Evolutionary conservation across 2,329 filamentous ascomycete genomes (phyloP).

Genomic region (Pseudopyricularia cyperi): DNA sequence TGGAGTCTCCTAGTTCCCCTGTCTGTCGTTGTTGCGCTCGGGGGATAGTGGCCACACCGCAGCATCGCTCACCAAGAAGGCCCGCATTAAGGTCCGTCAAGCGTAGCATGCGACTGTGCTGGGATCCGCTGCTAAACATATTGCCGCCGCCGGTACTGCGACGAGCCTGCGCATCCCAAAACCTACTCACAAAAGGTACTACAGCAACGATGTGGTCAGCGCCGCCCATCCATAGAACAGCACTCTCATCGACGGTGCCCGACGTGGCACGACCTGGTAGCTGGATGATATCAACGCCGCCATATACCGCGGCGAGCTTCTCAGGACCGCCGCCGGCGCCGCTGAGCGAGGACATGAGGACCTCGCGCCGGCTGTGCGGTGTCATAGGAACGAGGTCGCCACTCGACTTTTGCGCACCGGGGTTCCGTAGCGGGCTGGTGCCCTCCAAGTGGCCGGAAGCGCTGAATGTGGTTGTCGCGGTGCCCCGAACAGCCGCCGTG

Average conservation of each 20-base stretch:
- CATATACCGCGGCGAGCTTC: slow-evolving; percentile 35
- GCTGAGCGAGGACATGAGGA: slow-evolving; percentile 29
- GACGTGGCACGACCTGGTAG: slow-evolving; percentile 27
- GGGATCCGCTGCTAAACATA: slow-evolving; percentile 37
- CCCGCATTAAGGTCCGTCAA: slow-evolving; percentile 38
- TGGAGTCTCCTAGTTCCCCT: slow-evolving; percentile 10
- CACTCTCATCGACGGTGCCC: slow-evolving; percentile 36
- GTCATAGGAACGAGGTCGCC: slow-evolving; percentile 52
- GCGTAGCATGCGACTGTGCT: slow-evolving; percentile 39
- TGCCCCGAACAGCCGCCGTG: slow-evolving; percentile 39
- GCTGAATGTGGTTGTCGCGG: slow-evolving; percentile 44
- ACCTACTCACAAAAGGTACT: slow-evolving; percentile 39
- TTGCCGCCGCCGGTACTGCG: slow-evolving; percentile 33
- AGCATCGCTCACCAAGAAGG: slow-evolving; percentile 43
- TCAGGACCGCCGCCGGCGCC: slow-evolving; percentile 33
- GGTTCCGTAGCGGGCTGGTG: slow-evolving; percentile 38
- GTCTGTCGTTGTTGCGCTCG: slow-evolving; percentile 12
- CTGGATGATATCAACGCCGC: slow-evolving; percentile 36
- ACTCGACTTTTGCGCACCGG: slow-evolving; percentile 21
- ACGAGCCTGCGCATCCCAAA: slow-evolving; percentile 47
- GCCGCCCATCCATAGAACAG: slow-evolving; percentile 43
- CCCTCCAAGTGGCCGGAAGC: slow-evolving; percentile 48
- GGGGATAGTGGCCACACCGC: slow-evolving; percentile 32
- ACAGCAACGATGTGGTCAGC: slow-evolving; percentile 40
- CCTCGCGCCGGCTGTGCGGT: slow-evolving; percentile 44